phyloP scores from a whole-genome alignment of 2,329 filamentous ascomycete species.

The Coniochaeta sp. region DNA sequence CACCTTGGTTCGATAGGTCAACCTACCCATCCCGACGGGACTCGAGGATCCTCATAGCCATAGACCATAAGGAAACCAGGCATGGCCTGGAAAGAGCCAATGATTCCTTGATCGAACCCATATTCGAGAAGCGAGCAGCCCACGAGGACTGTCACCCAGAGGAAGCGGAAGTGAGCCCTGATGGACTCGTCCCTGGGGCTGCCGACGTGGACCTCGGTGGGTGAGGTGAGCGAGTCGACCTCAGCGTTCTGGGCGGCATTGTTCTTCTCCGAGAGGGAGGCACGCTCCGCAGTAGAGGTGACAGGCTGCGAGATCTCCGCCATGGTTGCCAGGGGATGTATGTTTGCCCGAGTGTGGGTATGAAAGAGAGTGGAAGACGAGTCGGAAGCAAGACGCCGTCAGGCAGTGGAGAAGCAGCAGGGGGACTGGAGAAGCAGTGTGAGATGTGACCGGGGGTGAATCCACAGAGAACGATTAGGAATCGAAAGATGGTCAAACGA shows the following conservation, averaged over 20 bases:
- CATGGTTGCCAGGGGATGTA: neutral
- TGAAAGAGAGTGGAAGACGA: no score
- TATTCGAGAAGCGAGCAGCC: constrained; percentile 8
- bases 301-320: neutral
- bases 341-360: no score
- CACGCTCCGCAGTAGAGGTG: neutral
- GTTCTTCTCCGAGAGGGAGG: neutral
- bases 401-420: no score
- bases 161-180: constrained; percentile 6
- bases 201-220: neutral
- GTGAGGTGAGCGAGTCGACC: no score
- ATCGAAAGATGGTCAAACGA: no score
- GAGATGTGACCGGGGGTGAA: no score
- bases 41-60: constrained; percentile 6
- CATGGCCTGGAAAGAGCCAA: constrained; percentile 9
- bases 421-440: no score
- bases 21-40: constrained; percentile 6
- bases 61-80: constrained; percentile 7
- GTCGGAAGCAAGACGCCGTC: no score
- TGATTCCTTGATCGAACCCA: constrained; percentile 7
- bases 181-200: constrained; percentile 4
- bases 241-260: no score
- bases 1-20: no score
- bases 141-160: constrained; percentile 7
- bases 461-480: no score